Evolutionary conservation across 192 early-diverging fungal genomes (phyloP).

Genomic region (Physocladia obscura): DNA sequence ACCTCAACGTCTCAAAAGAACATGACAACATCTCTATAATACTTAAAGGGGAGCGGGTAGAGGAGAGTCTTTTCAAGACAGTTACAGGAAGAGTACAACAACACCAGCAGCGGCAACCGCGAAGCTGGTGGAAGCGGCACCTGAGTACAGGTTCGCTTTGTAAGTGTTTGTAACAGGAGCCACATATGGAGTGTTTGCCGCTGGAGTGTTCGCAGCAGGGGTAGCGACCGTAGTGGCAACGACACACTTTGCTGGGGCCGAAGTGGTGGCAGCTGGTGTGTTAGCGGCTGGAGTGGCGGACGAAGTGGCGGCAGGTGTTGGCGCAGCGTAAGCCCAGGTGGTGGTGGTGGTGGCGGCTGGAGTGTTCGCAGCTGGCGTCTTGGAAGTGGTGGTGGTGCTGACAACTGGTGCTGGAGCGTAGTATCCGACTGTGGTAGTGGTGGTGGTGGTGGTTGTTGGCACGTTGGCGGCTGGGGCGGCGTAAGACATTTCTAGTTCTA

Average conservation of each 20-base stretch:
- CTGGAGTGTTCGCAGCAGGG: constrained; percentile 19
- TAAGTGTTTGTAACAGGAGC: background rate
- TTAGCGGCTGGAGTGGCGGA: background rate
- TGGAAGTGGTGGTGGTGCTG: background rate
- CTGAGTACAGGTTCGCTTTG: constrained; percentile 13
- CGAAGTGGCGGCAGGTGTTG: background rate
- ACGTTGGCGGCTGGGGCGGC: constrained; percentile 1
- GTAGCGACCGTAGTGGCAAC: background rate
- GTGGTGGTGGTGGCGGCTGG: constrained; percentile 1
- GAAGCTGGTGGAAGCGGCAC: background rate
- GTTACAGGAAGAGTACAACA: constrained; percentile 12
- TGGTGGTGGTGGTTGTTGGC: background rate
- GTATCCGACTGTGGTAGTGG: background rate
- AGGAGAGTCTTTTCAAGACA: background rate
- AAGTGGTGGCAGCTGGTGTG: background rate
- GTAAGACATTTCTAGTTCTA: no score
- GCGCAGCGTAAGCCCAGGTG: background rate
- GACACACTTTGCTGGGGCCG: constrained; percentile 2
- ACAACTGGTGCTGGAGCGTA: background rate
- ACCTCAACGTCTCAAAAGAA: background rate
- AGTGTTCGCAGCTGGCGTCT: background rate
- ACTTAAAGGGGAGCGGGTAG: no score
- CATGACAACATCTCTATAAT: no score
- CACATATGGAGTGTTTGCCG: background rate
- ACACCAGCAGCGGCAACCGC: constrained; percentile 6